Base-by-base conservation (phyloP, 2,329 filamentous ascomycete genomes). In the Pyricularia pennisetigena region DNA sequence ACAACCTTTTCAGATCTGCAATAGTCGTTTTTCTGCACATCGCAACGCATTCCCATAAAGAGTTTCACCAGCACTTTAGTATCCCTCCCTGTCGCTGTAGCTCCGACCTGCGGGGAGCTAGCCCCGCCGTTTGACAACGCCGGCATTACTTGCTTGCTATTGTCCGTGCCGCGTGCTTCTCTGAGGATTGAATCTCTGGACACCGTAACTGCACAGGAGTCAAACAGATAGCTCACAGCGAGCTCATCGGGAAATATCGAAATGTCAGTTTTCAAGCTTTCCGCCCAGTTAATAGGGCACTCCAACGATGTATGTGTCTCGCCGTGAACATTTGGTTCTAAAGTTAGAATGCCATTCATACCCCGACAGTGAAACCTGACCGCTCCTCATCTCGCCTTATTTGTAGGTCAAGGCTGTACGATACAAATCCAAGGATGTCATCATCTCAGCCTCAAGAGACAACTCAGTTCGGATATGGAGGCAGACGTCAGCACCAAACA, bases 251-350 rank as follows among this genome's bases (percentile, higher is more conserved):
- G 26, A 62, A 28, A 28, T 12, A 54, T 54, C n/a, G 72, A 72
- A 74, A 94, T 94, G 90, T 82, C 85, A 79, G 90, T 93, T 77
- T 98, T 93, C 85, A 97, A 94, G 85, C 88, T 99, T 75, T 97
- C 95, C 70, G 93, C 94, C 73, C 91, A 92, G 76, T 86, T 99
- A 72, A 82, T 88, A 73, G 94, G 93, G 75, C 95, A 99, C 78
- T 91, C 95, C 78, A 90, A 95, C 78, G 95, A 99, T 87, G 95
- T 97, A 84, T 80, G 89, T 74, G 59, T 68, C 32, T 23, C 23
- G 12, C 59, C 14, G 24, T 28, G 14, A 24, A 16, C 26, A 29
- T 62, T 26, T 12, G 14, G 28, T 20, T 49, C 66, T 24, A 57
- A 35, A 28, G 68, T 69, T 41, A 16, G 68, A 35, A 67, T 54